Evolutionary conservation across 108 stramenopile genomes (phyloP).

Genomic region (Asterionellopsis glacialis): DNA sequence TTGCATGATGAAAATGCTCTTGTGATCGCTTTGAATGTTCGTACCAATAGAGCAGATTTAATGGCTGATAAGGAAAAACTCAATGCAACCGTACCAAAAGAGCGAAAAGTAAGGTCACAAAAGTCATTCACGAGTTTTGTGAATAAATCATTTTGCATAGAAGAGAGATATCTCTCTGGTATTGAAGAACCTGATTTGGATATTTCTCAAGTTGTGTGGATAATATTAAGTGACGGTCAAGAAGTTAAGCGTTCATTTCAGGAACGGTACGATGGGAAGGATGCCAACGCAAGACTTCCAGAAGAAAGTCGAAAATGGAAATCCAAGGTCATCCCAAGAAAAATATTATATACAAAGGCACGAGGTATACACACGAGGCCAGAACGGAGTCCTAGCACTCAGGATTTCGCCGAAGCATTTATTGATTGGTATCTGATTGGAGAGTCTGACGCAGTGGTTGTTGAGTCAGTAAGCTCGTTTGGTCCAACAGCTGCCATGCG

Average conservation of each 20-base stretch:
- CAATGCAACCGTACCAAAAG: slow-evolving; percentile 3
- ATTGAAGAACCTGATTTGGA: background rate
- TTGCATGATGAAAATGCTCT: slow-evolving; percentile 4
- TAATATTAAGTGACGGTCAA: slow-evolving; percentile 11
- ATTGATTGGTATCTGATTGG: slow-evolving; percentile 23
- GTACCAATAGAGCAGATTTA: slow-evolving; percentile 4
- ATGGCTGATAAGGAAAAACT: background rate
- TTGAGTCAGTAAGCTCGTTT: slow-evolving; percentile 2
- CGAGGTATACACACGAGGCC: slow-evolving; percentile 16
- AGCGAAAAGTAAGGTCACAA: too few relatives aligned
- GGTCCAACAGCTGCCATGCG: slow-evolving; percentile 13
- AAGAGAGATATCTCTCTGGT: background rate
- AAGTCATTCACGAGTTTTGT: too few relatives aligned
- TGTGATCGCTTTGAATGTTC: slow-evolving; percentile 13
- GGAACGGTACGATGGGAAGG: background rate
- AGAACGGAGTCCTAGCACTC: slow-evolving; percentile 3
- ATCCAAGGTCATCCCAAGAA: background rate
- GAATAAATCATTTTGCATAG: background rate
- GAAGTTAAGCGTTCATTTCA: background rate
- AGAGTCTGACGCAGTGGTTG: slow-evolving; percentile 22
- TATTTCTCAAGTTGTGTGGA: slow-evolving; percentile 9
- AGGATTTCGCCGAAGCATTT: slow-evolving; percentile 19
- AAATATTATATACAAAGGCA: slow-evolving; percentile 1
- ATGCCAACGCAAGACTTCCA: background rate
- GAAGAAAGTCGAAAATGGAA: background rate